Evolutionary conservation across 192 early-diverging fungal species (phyloP).

Genomic region (Linnemannia elongata): DNA sequence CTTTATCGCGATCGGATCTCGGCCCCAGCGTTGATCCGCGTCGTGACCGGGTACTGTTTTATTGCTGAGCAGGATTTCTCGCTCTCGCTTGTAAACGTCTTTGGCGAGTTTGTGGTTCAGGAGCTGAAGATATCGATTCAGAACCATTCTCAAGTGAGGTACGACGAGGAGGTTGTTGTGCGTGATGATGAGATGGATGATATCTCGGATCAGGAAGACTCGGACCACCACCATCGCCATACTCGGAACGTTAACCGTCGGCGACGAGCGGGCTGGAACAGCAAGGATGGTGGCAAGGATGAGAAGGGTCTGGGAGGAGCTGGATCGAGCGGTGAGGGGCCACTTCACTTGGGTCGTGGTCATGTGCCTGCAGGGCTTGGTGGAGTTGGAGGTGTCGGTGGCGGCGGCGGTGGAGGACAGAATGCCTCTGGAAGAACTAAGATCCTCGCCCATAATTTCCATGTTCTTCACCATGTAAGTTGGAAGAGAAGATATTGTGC

Average conservation of each 20-base stretch:
- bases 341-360: not conserved
- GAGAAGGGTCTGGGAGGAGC: not conserved
- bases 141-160: constrained; percentile 10
- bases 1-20: constrained; percentile 58
- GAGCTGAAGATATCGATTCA: constrained; percentile 54
- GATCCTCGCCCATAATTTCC: constrained; percentile 42
- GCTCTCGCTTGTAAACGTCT: constrained; percentile 43
- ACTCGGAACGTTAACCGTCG: not conserved
- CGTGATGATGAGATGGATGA: constrained; percentile 7
- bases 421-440: constrained; percentile 24
- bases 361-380: not conserved
- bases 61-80: constrained; percentile 57
- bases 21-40: constrained; percentile 56
- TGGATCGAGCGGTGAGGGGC: not conserved
- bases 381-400: not conserved
- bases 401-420: not conserved
- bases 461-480: constrained; percentile 54
- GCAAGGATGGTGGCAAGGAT: constrained; percentile 5
- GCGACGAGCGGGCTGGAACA: not conserved
- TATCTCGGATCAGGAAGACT: not conserved
- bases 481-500: not conserved
- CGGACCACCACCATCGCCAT: not conserved
- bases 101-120: constrained; percentile 64
- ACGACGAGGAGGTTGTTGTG: constrained; percentile 12
- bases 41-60: constrained; percentile 60